A percentile compares a stretch with the other conserved stretches of the same genome.
These are phyloP conservation scores for Artomyces pyxidatus DNA, from an alignment of 768 basidiomycete species.

Conservation along the genomic window DNA sequence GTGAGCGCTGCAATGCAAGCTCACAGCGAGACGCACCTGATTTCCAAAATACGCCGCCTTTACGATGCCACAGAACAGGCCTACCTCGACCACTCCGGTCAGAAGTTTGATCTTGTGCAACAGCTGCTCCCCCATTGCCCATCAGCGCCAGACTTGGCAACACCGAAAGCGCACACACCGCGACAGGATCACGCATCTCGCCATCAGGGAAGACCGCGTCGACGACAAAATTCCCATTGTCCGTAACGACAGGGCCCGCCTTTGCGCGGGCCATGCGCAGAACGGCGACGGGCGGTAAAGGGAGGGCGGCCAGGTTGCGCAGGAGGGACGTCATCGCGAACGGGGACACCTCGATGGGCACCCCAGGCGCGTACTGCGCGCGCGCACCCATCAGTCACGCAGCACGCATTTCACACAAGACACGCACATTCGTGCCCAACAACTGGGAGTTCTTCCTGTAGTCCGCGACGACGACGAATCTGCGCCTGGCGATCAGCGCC, in stretches of 20 bases:
- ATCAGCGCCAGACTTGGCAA: neutral
- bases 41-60: constrained; percentile 97
- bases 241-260: constrained; percentile 93
- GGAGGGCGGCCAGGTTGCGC: constrained; percentile 54
- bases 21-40: constrained; percentile 34
- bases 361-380: constrained; percentile 70
- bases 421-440: constrained; percentile 74
- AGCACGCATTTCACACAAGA: neutral
- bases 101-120: constrained; percentile 82
- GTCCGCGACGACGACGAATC: constrained; percentile 90
- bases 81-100: constrained; percentile 98
- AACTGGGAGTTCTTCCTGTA: constrained; percentile 85
- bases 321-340: constrained; percentile 92
- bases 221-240: constrained; percentile 97
- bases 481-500: constrained; percentile 20
- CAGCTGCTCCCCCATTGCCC: constrained; percentile 37
- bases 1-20: neutral
- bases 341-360: constrained; percentile 94
- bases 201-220: constrained; percentile 84
- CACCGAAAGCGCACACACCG: constrained; percentile 30
- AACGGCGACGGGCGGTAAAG: constrained; percentile 54
- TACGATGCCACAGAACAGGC: constrained; percentile 90
- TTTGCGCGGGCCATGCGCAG: constrained; percentile 91
- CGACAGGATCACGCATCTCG: constrained; percentile 56
- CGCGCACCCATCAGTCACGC: no score